Conservation (phyloP, 306 rosid genomes). For the Vachellia collinsii region DNA sequence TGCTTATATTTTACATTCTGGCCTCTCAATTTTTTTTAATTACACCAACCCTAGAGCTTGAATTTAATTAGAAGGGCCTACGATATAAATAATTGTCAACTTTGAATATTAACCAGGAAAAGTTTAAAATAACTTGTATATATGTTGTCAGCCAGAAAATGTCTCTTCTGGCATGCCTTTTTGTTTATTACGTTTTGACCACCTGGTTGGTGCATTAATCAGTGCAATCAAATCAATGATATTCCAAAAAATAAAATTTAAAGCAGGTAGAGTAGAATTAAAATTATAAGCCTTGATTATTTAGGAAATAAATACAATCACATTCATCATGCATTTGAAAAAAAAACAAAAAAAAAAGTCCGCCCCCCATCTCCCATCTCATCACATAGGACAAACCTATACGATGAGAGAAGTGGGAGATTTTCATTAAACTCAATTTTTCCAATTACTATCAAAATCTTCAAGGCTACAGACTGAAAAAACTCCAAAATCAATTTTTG, state of each 20-base stretch:
- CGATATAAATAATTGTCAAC: background rate
- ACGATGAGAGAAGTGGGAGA: background rate
- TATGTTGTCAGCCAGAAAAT: background rate
- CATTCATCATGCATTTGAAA: too few relatives aligned
- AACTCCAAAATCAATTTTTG: too few relatives aligned
- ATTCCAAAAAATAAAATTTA: background rate
- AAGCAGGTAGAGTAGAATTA: too few relatives aligned
- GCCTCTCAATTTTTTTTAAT: background rate
- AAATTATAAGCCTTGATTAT: conserved; percentile 6
- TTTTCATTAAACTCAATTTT: background rate
- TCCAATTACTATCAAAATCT: too few relatives aligned
- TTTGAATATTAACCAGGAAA: background rate
- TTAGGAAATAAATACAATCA: background rate
- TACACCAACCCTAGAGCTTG: background rate
- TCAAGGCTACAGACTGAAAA: background rate
- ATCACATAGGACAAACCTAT: too few relatives aligned
- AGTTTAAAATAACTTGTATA: background rate
- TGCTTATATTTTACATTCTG: background rate
- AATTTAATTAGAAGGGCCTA: background rate
- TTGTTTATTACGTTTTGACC: background rate
- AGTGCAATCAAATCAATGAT: background rate
- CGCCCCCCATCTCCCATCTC: background rate
- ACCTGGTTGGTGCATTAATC: background rate
- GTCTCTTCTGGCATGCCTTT: background rate
- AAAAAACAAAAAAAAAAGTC: too few relatives aligned